These are phyloP conservation scores for Wickerhamiella musiphila DNA, from an alignment of 805 yeast genomes.

Conservation along the genomic window DNA sequence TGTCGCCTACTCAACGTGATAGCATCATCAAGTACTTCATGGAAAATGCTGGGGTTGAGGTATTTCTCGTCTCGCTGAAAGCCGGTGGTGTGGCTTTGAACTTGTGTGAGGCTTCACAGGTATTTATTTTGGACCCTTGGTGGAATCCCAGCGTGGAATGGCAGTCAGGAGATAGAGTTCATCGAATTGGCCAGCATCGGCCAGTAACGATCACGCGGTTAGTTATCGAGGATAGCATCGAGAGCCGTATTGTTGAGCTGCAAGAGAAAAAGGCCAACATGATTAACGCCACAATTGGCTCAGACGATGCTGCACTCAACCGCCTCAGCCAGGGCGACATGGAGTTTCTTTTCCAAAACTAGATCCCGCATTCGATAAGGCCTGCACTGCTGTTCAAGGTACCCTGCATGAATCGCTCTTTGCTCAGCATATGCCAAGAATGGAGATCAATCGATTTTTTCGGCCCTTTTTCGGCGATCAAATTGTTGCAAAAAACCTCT, in stretches of 20 bases:
- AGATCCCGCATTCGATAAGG: too few species aligned
- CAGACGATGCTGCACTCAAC: slow-evolving; percentile 80
- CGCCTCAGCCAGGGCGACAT: slow-evolving; percentile 83
- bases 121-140: slow-evolving; percentile 94
- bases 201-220: slow-evolving; percentile 87
- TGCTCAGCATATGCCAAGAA: too few species aligned
- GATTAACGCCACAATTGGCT: slow-evolving; percentile 93
- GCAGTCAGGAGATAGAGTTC: slow-evolving; percentile 97
- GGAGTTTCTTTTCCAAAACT: slow-evolving; percentile 84
- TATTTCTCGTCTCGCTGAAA: slow-evolving; percentile 81
- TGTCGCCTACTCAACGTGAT: slow-evolving; percentile 93
- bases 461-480: too few species aligned
- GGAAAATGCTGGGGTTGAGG: slow-evolving; percentile 86
- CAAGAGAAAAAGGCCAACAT: slow-evolving; percentile 96
- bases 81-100: slow-evolving; percentile 99
- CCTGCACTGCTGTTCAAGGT: too few species aligned
- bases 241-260: slow-evolving; percentile 82
- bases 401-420: too few species aligned
- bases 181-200: slow-evolving; percentile 88
- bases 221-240: slow-evolving; percentile 93
- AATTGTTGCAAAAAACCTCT: too few species aligned
- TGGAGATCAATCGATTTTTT: too few species aligned
- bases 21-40: slow-evolving; percentile 78
- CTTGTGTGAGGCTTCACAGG: slow-evolving; percentile 93
- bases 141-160: slow-evolving; percentile 98